phyloP scores from a whole-genome alignment of 495 filamentous ascomycete genomes.

The Durotheca rogersii region DNA sequence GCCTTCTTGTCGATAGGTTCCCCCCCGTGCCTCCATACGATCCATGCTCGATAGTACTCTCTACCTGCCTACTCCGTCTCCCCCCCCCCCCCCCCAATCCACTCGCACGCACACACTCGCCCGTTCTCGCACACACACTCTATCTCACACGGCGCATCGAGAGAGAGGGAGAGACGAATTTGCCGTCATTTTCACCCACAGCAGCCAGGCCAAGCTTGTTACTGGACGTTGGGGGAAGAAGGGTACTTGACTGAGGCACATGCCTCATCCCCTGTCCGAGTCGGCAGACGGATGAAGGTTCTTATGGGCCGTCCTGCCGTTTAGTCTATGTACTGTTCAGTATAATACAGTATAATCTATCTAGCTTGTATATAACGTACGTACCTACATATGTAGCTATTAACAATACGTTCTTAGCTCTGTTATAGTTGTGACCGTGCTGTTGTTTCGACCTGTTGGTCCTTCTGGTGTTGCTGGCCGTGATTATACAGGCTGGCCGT shows the following conservation, averaged over 20 bases:
- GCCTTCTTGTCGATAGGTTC: slow-evolving; percentile 34
- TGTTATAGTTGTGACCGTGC: slow-evolving; percentile 24
- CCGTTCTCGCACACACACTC: background rate
- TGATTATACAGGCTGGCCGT: no score
- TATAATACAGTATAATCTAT: slow-evolving; percentile 24
- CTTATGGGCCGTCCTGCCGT: slow-evolving; percentile 24
- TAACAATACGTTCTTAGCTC: slow-evolving; percentile 13
- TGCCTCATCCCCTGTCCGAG: slow-evolving; percentile 19
- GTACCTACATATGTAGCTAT: slow-evolving; percentile 13
- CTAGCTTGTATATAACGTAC: no score
- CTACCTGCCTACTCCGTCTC: slow-evolving; percentile 40
- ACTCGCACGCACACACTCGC: slow-evolving; percentile 16
- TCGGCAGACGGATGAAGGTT: slow-evolving; percentile 32
- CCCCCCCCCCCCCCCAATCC: slow-evolving; percentile 34
- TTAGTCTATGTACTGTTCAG: slow-evolving; percentile 20
- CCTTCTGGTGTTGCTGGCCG: no score
- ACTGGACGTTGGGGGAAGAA: slow-evolving; percentile 26
- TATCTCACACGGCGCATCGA: background rate
- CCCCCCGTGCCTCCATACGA: slow-evolving; percentile 38
- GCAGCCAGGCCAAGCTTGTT: slow-evolving; percentile 32
- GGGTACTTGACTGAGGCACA: slow-evolving; percentile 20
- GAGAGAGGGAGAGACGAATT: slow-evolving; percentile 17
- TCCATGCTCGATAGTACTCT: slow-evolving; percentile 35
- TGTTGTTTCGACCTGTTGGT: no score
- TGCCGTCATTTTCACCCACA: slow-evolving; percentile 37